Evolutionary conservation across 2,329 filamentous ascomycete species (phyloP).

Genomic region (Cladosporium phlei): DNA sequence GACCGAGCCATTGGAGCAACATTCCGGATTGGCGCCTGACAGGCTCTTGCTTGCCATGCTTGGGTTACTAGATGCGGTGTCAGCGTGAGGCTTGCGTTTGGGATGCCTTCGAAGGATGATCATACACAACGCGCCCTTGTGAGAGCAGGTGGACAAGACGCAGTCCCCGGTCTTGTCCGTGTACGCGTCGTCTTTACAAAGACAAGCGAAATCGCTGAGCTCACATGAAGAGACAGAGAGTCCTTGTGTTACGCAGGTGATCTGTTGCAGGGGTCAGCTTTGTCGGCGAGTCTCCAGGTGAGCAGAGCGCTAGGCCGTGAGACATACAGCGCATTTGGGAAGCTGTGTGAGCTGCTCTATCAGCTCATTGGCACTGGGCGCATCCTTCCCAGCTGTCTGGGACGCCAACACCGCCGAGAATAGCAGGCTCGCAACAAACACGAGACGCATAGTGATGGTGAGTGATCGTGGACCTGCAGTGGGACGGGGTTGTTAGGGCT

Average conservation of each 20-base stretch:
- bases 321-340: conserved; percentile 1
- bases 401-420: not conserved
- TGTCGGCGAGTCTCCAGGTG: not conserved
- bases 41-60: conserved; percentile 5
- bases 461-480: too few relatives aligned
- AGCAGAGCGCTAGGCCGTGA: not conserved
- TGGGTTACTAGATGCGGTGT: not conserved
- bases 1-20: not conserved
- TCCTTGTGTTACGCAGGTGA: not conserved
- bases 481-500: not conserved
- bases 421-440: not conserved
- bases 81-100: not conserved
- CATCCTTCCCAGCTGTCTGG: not conserved
- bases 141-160: not conserved
- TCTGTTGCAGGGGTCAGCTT: not conserved
- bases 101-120: not conserved
- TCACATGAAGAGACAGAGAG: not conserved
- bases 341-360: not conserved
- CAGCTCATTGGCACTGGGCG: not conserved
- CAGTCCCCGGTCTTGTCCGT: not conserved
- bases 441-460: not conserved
- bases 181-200: not conserved
- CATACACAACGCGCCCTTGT: conserved; percentile 1
- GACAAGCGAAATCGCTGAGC: not conserved
- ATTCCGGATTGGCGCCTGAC: not conserved